Evolutionary conservation across 306 rosid species (phyloP).

Genomic region (Malus domestica): ASM211411v1 NC_041800.1:5326501-5327000

Average conservation of each 20-base stretch:
- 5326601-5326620: conserved; percentile 95
- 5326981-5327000: too few relatives aligned
- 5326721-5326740: conserved; percentile 89
- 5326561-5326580: background rate
- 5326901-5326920: background rate
- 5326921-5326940: too few relatives aligned
- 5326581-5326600: conserved; percentile 93
- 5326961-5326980: too few relatives aligned
- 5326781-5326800: conserved; percentile 22
- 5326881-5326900: background rate
- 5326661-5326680: conserved; percentile 19
- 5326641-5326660: conserved; percentile 66
- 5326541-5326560: background rate
- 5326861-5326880: background rate
- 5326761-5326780: conserved; percentile 45
- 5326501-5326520: background rate
- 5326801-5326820: conserved; percentile 1
- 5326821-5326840: background rate
- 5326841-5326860: background rate
- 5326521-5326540: background rate
- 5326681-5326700: conserved; percentile 4
- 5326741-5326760: conserved; percentile 99
- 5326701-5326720: background rate
- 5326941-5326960: too few relatives aligned
- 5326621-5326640: conserved; percentile 86